These are phyloP conservation scores for Penicillium paneum DNA, from an alignment of 2,329 filamentous ascomycete species.

Conservation along the genomic window DNA sequence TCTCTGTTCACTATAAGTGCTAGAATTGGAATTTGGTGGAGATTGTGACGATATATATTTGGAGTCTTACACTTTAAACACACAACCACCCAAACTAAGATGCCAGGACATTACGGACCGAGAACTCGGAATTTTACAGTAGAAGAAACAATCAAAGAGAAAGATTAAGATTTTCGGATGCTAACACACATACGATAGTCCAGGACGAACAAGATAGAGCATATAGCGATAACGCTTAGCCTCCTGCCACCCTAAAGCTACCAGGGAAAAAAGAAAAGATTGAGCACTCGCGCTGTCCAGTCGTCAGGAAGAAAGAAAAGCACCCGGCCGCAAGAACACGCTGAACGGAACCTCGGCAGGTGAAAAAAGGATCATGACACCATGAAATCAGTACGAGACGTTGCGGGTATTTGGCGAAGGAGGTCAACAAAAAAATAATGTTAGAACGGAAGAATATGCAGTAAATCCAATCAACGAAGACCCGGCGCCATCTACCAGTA, in stretches of 20 bases:
- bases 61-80: background rate
- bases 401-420: constrained; percentile 21
- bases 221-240: background rate
- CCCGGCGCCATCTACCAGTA: constrained; percentile 41
- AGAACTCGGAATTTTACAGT: background rate
- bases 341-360: constrained; percentile 14
- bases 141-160: background rate
- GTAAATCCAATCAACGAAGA: background rate
- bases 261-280: background rate
- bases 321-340: constrained; percentile 9
- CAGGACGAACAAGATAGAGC: background rate
- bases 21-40: background rate
- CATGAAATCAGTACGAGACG: constrained; percentile 24
- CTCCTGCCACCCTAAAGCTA: background rate
- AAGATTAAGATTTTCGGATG: constrained; percentile 2
- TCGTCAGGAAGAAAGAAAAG: constrained; percentile 4
- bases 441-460: constrained; percentile 17
- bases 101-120: too few relatives aligned
- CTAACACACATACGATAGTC: constrained; percentile 3
- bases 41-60: background rate
- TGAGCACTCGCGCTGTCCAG: constrained; percentile 7
- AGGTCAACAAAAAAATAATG: constrained; percentile 10
- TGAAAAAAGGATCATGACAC: constrained; percentile 15
- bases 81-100: background rate
- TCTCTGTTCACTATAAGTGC: too few relatives aligned